These are phyloP conservation scores for Moesziomyces globuligerus DNA, from an alignment of 1,284 basidiomycete species.

Conservation along the genomic window DNA sequence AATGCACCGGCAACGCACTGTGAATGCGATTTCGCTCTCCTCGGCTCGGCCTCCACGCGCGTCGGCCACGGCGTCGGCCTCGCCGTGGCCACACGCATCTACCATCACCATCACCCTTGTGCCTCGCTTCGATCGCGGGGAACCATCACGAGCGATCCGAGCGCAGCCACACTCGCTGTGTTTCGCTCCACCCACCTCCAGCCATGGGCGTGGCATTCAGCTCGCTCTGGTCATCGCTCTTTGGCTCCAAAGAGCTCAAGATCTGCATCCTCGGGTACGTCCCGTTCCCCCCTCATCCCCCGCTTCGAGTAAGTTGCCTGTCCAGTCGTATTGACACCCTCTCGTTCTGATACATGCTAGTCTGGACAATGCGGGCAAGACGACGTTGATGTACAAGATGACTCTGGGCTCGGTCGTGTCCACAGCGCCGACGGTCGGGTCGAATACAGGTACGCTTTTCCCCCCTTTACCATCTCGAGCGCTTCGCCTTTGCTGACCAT, in stretches of 20 bases:
- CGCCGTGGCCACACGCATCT: too few species aligned
- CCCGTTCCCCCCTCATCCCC: background rate
- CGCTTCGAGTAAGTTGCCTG: too few species aligned
- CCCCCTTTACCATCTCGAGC: background rate
- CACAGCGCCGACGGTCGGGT: conserved; percentile 70
- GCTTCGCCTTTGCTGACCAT: background rate
- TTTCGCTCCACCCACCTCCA: background rate
- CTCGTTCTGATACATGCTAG: conserved; percentile 1
- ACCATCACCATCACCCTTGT: background rate
- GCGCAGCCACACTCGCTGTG: background rate
- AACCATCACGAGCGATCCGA: background rate
- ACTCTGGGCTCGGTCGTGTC: conserved; percentile 71
- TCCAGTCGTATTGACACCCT: background rate
- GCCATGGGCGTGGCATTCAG: conserved; percentile 65
- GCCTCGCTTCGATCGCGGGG: too few species aligned
- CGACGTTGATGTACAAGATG: conserved; percentile 71
- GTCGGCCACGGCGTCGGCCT: too few species aligned
- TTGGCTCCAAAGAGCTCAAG: conserved; percentile 70
- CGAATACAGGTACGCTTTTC: conserved; percentile 62
- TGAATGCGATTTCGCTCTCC: too few species aligned
- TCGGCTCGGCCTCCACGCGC: background rate
- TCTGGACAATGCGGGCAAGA: conserved; percentile 71
- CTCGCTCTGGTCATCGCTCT: conserved; percentile 69
- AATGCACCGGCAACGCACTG: too few species aligned
- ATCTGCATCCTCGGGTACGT: conserved; percentile 65